Percentiles rank a stretch among this genome's conserved stretches.
Conservation (phyloP, 495 filamentous ascomycete genomes). For the Aspergillus conjunctus region DNA sequence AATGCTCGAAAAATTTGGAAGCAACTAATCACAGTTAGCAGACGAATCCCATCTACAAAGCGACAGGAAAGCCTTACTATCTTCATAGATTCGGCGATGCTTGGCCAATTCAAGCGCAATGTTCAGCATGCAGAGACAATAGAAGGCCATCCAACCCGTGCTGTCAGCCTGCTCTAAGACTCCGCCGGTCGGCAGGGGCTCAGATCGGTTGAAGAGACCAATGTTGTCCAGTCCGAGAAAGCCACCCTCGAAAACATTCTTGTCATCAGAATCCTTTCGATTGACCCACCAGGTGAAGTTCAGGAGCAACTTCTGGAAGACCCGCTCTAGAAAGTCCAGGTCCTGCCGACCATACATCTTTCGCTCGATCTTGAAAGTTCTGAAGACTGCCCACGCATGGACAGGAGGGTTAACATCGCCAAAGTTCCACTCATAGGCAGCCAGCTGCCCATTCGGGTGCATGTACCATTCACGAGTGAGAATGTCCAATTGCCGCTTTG, state of each 20-base stretch:
- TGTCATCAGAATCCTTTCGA: conserved; percentile 88
- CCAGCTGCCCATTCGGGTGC: conserved; percentile 95
- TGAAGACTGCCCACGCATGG: conserved; percentile 93
- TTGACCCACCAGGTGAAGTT: conserved; percentile 99
- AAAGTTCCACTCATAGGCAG: conserved; percentile 97
- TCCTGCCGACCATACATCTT: conserved; percentile 96
- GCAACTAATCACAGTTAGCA: conserved; percentile 56
- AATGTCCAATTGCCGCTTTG: conserved; percentile 94
- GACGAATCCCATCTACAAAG: not conserved
- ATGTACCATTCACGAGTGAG: conserved; percentile 99
- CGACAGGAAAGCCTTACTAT: conserved; percentile 52
- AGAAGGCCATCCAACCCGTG: conserved; percentile 99
- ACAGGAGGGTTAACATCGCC: conserved; percentile 96
- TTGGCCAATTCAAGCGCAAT: conserved; percentile 93
- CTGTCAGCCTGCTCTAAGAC: conserved; percentile 94
- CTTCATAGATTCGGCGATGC: conserved; percentile 94
- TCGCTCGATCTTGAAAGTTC: conserved; percentile 95
- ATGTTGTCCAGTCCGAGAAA: conserved; percentile 98
- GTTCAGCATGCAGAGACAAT: conserved; percentile 93
- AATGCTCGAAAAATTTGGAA: conserved; percentile 98
- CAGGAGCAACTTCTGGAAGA: conserved; percentile 92
- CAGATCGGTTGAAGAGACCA: conserved; percentile 95
- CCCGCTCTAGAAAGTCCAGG: conserved; percentile 90
- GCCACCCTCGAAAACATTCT: conserved; percentile 95
- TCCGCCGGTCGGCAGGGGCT: conserved; percentile 91